Percentiles rank a stretch among this genome's conserved stretches.
These are phyloP conservation scores for Blastomyces percursus DNA, from an alignment of 2,329 filamentous ascomycete genomes.

Conservation along the genomic window DNA sequence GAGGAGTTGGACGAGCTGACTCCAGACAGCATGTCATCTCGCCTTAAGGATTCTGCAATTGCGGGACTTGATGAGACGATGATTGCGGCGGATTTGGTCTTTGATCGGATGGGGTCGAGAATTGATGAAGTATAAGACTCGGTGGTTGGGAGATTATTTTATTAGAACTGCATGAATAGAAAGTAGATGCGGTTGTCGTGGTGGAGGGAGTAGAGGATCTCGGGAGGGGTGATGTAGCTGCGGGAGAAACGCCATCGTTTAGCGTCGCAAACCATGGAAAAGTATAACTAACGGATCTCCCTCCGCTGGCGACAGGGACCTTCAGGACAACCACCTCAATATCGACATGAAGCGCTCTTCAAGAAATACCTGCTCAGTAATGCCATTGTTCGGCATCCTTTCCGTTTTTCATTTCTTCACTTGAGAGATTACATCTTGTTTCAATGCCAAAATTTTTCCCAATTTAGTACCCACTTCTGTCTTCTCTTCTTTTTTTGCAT, in stretches of 20 bases:
- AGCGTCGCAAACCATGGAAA: neutral
- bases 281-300: neutral
- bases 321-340: neutral
- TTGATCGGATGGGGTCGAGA: conserved; percentile 35
- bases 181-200: neutral
- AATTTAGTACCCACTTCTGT: neutral
- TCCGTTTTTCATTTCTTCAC: too few relatives aligned
- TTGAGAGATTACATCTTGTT: neutral
- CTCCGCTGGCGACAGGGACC: neutral
- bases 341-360: neutral
- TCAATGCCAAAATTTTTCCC: neutral
- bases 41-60: conserved; percentile 36
- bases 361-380: too few relatives aligned
- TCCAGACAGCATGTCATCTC: conserved; percentile 40
- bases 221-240: too few relatives aligned
- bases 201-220: neutral
- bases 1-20: conserved; percentile 36
- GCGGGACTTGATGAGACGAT: conserved; percentile 32
- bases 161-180: too few relatives aligned
- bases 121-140: conserved; percentile 14
- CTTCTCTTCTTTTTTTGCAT: neutral
- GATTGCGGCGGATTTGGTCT: conserved; percentile 25
- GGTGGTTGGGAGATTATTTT: neutral
- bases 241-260: neutral
- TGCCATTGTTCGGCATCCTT: too few relatives aligned